These are phyloP conservation scores for Lasiodiplodia citricola DNA, from an alignment of 2,329 filamentous ascomycete species.

Conservation along the genomic window DNA sequence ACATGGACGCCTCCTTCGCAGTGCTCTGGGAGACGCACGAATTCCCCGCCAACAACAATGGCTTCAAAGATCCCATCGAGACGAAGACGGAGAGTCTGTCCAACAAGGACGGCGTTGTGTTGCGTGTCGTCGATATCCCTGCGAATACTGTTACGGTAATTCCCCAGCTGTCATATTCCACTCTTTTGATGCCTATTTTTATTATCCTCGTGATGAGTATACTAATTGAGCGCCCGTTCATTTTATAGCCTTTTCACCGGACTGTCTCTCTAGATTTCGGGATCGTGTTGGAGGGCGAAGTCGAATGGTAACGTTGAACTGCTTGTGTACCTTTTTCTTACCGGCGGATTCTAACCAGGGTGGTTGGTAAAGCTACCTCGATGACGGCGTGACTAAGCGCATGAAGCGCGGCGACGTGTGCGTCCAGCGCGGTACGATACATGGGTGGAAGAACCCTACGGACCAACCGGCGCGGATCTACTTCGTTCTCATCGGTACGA, in stretches of 20 bases:
- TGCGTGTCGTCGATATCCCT: conserved; percentile 16
- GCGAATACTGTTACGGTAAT: conserved; percentile 6
- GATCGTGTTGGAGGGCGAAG: conserved; percentile 11
- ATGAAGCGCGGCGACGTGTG: conserved; percentile 43
- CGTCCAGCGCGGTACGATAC: conserved; percentile 46
- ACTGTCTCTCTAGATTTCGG: conserved; percentile 11
- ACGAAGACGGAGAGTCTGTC: neutral
- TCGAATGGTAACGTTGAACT: neutral
- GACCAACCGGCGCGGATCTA: conserved; percentile 10
- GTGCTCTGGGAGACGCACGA: conserved; percentile 21
- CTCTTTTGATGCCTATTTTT: too few relatives aligned
- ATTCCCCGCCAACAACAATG: conserved; percentile 17
- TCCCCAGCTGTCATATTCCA: too few relatives aligned
- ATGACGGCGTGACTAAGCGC: conserved; percentile 7
- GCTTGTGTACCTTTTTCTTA: too few relatives aligned
- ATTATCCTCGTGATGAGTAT: too few relatives aligned
- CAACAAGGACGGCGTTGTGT: conserved; percentile 17
- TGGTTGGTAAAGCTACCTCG: neutral
- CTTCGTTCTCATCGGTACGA: conserved; percentile 9
- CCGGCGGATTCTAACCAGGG: neutral
- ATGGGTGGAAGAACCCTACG: conserved; percentile 43
- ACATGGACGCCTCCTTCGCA: conserved; percentile 13
- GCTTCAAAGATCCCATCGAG: neutral
- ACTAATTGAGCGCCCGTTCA: too few relatives aligned
- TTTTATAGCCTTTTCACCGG: conserved; percentile 2